Evolutionary conservation across 306 rosid species (phyloP).

Genomic region (Lotus japonicus): DNA sequence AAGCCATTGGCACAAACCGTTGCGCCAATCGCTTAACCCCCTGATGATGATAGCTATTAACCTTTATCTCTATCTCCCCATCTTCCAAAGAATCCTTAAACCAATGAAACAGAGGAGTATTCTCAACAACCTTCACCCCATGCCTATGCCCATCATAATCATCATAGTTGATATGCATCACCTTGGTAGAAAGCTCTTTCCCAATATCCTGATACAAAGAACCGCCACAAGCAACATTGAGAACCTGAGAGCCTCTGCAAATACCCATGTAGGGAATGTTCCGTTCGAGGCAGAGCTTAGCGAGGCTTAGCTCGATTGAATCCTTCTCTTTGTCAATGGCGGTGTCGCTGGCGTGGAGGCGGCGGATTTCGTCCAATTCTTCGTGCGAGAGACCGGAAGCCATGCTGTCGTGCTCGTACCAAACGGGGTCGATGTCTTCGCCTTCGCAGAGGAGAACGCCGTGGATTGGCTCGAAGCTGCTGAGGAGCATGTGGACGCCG

Average conservation of each 20-base stretch:
- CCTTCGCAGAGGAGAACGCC: conserved; percentile 88
- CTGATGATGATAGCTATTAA: conserved; percentile 85
- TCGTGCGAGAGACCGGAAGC: conserved; percentile 35
- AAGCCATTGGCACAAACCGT: conserved; percentile 74
- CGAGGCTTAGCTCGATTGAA: conserved; percentile 64
- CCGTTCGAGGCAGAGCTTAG: conserved; percentile 68
- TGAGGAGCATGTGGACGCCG: conserved; percentile 52
- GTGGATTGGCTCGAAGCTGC: conserved; percentile 78
- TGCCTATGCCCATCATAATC: conserved; percentile 81
- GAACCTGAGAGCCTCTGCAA: conserved; percentile 72
- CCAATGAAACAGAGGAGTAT: conserved; percentile 63
- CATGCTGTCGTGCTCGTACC: conserved; percentile 25
- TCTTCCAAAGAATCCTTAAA: conserved; percentile 49
- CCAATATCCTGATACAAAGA: conserved; percentile 62
- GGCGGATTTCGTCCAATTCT: conserved; percentile 54
- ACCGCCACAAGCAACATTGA: conserved; percentile 83
- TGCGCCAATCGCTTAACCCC: conserved; percentile 73
- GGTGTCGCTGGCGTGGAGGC: conserved; percentile 63
- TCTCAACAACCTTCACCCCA: conserved; percentile 42
- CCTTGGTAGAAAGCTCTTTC: conserved; percentile 40
- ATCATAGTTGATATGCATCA: conserved; percentile 57
- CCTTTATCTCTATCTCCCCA: conserved; percentile 46
- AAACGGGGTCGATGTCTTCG: conserved; percentile 77
- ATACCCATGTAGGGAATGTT: conserved; percentile 85
- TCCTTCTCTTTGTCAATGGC: conserved; percentile 66